These are phyloP conservation scores for Saccharomycopsis babjevae DNA, from an alignment of 805 yeast species.

Conservation along the genomic window DNA sequence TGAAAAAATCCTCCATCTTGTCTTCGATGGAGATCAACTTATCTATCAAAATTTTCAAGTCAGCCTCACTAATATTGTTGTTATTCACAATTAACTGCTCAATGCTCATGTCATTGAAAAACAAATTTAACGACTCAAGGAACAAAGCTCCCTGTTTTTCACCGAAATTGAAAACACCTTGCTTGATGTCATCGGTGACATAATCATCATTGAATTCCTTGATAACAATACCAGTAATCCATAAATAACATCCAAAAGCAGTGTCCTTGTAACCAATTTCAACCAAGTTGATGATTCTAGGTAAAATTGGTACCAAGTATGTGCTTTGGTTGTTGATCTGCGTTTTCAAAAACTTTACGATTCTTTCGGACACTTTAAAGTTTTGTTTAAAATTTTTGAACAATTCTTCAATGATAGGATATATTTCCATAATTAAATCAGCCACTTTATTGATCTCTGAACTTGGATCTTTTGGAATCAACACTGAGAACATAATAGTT, in stretches of 20 bases:
- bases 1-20: slow-evolving; percentile 75
- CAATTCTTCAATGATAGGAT: slow-evolving; percentile 46
- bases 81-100: not conserved
- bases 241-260: slow-evolving; percentile 71
- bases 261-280: slow-evolving; percentile 61
- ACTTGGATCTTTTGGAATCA: slow-evolving; percentile 33
- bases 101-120: slow-evolving; percentile 3
- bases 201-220: slow-evolving; percentile 59
- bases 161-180: slow-evolving; percentile 66
- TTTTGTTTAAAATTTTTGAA: slow-evolving; percentile 48
- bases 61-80: not conserved
- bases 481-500: slow-evolving; percentile 46
- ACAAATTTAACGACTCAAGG: slow-evolving; percentile 8
- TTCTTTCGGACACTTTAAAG: slow-evolving; percentile 60
- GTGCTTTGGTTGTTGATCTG: slow-evolving; percentile 53
- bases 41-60: not conserved
- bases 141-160: slow-evolving; percentile 12
- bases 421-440: slow-evolving; percentile 41
- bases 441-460: slow-evolving; percentile 39
- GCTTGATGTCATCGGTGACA: slow-evolving; percentile 36
- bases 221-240: slow-evolving; percentile 79
- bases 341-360: slow-evolving; percentile 56
- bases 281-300: slow-evolving; percentile 54
- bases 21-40: slow-evolving; percentile 35
- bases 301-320: slow-evolving; percentile 48